These are phyloP conservation scores for Scedosporium minutisporum DNA, from an alignment of 2,329 filamentous ascomycete genomes.

Conservation along the genomic window DNA sequence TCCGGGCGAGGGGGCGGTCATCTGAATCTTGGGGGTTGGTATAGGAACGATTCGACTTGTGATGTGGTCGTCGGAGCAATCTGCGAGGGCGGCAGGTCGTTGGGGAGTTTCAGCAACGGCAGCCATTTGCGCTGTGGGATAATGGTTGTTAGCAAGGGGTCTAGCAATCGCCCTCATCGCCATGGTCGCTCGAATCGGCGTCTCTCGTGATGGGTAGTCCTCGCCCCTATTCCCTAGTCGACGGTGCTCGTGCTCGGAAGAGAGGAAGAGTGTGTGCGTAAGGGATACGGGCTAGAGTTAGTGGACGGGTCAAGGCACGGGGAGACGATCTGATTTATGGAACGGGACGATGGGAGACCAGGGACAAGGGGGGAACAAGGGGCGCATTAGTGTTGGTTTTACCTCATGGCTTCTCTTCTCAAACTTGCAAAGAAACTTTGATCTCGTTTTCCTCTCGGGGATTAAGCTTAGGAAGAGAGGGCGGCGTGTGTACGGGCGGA, in stretches of 20 bases:
- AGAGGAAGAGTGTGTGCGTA: neutral
- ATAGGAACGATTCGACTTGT: slow-evolving; percentile 37
- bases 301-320: neutral
- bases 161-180: neutral
- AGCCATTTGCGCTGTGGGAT: slow-evolving; percentile 9
- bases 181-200: neutral
- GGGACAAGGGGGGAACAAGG: neutral
- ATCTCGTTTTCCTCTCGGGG: neutral
- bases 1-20: slow-evolving; percentile 47
- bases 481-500: neutral
- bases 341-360: neutral
- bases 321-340: neutral
- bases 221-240: neutral
- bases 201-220: neutral
- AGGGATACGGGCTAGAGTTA: neutral
- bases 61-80: slow-evolving; percentile 7
- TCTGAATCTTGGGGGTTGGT: slow-evolving; percentile 45
- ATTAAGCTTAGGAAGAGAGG: neutral
- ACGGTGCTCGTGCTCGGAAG: neutral
- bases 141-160: neutral
- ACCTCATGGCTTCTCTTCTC: neutral
- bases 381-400: neutral
- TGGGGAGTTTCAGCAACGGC: slow-evolving; percentile 11
- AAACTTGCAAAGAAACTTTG: neutral
- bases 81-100: slow-evolving; percentile 8